Base-by-base conservation (phyloP, 257 asterid genomes). In the Petrea volubilis region DNA sequence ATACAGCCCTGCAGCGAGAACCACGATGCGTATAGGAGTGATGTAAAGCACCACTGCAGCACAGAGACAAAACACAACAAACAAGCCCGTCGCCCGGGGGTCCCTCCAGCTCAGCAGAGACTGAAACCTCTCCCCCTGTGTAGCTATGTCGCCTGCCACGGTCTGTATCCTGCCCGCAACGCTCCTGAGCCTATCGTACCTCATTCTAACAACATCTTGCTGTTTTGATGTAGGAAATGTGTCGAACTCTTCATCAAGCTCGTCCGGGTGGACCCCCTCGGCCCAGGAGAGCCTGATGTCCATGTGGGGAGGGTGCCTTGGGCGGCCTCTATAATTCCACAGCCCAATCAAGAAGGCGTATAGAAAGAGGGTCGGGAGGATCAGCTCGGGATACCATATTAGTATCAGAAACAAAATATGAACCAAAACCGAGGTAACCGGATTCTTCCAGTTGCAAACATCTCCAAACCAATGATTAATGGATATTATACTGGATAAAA, bases 121-220 rank as follows among this genome's bases (percentile, higher is more conserved):
- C 29, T 85, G 83, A 17, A 90, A 11, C 67, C 93, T 88, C 84
- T 90, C 97, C 5, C 96, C 97, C 44, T 86, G 96, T 49, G 96
- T 81, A 14, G 96, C 96, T 20, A 86, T 49, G 25, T 90, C 96
- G 0, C 97, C 97, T 13, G 72, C 97, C 60, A 87, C 90, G 3
- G 89, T 86, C 80, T 90, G 96, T n/a, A 90, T 82, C 74, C 97
- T 83, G 12, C 96, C 91, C 0, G 91, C 91, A 36, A 90, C 83
- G 34, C 93, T 87, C 61, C 93, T 81, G 21, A 88, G 72, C 74
- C 97, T 46, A n/a, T 88, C 93, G 13, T 90, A 90, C 80, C 97
- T 86, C 91, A 86, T 88, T 18, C 85, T 66, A 1, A 83, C 87
- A 0, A 78, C 51, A 2, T 90, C 96, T 0, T 74, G 74, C 12